A percentile compares a stretch with the other conserved stretches of the same genome.
These are phyloP conservation scores for Lentinula lateritia DNA, from an alignment of 768 basidiomycete species.

Conservation along the genomic window DNA sequence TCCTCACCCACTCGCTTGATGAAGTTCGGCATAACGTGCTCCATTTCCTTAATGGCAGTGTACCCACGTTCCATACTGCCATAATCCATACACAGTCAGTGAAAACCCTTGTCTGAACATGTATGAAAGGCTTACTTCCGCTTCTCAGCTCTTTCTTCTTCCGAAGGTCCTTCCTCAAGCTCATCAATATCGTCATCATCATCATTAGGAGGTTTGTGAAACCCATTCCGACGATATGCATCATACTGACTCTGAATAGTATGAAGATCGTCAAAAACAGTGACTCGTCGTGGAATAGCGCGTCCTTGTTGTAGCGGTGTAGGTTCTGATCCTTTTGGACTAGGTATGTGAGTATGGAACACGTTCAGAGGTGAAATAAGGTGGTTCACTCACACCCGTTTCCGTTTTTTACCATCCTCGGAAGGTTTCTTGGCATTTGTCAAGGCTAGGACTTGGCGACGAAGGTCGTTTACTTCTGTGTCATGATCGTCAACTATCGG, in stretches of 20 bases:
- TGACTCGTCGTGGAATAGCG: background rate
- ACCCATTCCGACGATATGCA: background rate
- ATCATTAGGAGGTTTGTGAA: background rate
- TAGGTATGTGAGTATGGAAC: too few relatives aligned
- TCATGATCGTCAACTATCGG: too few relatives aligned
- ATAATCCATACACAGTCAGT: background rate
- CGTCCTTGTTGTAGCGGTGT: background rate
- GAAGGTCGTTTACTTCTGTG: too few relatives aligned
- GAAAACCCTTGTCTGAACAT: too few relatives aligned
- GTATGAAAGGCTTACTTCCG: background rate
- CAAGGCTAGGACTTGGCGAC: too few relatives aligned
- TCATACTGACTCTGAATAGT: background rate
- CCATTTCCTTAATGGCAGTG: background rate
- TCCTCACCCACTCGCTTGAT: background rate
- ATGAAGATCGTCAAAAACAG: background rate
- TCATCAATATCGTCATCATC: background rate
- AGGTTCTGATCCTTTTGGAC: too few relatives aligned
- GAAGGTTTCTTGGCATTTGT: too few relatives aligned
- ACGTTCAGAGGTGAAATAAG: too few relatives aligned
- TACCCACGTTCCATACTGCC: background rate
- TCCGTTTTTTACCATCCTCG: too few relatives aligned
- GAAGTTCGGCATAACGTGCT: background rate
- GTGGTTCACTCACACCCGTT: too few relatives aligned
- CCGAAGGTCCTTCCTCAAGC: background rate
- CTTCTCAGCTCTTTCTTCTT: background rate